These are phyloP conservation scores for Aspergillus uvarum DNA, from an alignment of 2,329 filamentous ascomycete species.

Conservation along the genomic window DNA sequence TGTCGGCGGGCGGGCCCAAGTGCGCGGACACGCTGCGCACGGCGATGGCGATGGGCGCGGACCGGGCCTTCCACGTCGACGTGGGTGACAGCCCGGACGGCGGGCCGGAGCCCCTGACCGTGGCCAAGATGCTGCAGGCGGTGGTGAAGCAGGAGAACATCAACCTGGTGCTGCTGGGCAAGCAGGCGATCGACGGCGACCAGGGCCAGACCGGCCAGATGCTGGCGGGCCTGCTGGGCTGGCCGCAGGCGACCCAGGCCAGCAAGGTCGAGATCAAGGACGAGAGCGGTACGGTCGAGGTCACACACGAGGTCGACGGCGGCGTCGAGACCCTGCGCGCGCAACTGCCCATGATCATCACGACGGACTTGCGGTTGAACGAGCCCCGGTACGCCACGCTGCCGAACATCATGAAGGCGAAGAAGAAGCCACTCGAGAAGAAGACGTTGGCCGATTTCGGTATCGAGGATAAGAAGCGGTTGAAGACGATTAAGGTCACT, in stretches of 20 bases:
- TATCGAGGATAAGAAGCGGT: conserved; percentile 68
- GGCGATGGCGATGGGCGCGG: conserved; percentile 98
- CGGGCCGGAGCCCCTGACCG: conserved; percentile 76
- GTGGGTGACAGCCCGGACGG: conserved; percentile 67
- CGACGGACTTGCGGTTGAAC: conserved; percentile 90
- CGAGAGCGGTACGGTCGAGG: conserved; percentile 67
- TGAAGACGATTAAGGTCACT: conserved; percentile 88
- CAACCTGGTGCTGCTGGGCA: conserved; percentile 91
- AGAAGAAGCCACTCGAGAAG: conserved; percentile 99
- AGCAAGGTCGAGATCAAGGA: conserved; percentile 74
- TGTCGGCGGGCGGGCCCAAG: conserved; percentile 86
- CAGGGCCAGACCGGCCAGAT: conserved; percentile 96
- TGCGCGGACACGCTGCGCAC: conserved; percentile 85
- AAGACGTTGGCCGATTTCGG: conserved; percentile 80
- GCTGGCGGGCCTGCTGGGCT: conserved; percentile 87
- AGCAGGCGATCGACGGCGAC: conserved; percentile 98
- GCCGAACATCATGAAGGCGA: conserved; percentile 99
- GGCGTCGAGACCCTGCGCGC: conserved; percentile 86
- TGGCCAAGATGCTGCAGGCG: conserved; percentile 83
- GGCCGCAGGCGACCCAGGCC: conserved; percentile 94
- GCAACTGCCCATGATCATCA: conserved; percentile 88
- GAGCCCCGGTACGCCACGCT: conserved; percentile 92
- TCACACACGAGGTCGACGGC: conserved; percentile 91
- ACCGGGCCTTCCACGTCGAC: conserved; percentile 87
- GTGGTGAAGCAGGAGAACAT: conserved; percentile 80